Conservation (phyloP, 257 asterid genomes). For the Scutellaria minor region DNA sequence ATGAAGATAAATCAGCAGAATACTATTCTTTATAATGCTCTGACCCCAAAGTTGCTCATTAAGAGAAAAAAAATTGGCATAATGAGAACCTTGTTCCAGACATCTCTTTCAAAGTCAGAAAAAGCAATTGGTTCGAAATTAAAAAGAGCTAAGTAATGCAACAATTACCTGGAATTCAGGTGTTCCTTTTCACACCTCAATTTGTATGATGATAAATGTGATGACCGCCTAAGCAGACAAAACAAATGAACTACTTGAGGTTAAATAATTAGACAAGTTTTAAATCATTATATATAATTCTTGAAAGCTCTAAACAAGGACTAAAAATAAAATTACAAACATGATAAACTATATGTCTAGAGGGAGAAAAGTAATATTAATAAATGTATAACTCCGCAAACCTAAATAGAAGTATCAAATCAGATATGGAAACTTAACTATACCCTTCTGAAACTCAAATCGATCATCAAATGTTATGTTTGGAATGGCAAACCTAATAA, state of each 20-base stretch:
- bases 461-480: no score
- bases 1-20: no score
- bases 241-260: constrained; percentile 24
- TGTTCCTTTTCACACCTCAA: constrained; percentile 83
- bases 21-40: no score
- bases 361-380: background rate
- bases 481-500: no score
- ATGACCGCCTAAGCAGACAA: constrained; percentile 64
- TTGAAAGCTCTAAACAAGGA: no score
- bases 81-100: constrained; percentile 29
- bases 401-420: no score
- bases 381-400: no score
- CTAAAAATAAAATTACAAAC: background rate
- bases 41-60: no score
- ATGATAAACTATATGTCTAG: constrained; percentile 3
- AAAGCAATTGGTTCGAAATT: background rate
- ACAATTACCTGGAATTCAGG: constrained; percentile 52
- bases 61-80: no score
- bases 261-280: constrained; percentile 28
- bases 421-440: background rate
- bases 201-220: constrained; percentile 65
- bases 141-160: background rate
- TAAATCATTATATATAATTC: background rate
- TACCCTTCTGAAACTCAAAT: no score
- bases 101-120: background rate